Conservation (phyloP, 495 filamentous ascomycete species). For the Chaetomium cochliodes region DNA sequence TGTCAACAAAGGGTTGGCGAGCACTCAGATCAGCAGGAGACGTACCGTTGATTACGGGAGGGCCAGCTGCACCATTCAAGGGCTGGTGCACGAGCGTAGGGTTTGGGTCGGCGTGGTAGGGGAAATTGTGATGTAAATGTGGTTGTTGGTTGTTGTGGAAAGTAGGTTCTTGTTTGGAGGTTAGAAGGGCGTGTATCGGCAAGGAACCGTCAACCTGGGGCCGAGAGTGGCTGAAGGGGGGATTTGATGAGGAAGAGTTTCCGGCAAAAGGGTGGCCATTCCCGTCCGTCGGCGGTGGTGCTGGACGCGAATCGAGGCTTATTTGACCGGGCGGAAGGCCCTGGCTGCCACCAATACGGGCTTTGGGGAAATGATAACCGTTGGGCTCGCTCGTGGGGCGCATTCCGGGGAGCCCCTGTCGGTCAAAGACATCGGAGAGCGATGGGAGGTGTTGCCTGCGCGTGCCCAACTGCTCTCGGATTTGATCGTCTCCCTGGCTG, state of each 20-base stretch:
- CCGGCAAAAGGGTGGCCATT: conserved; percentile 41
- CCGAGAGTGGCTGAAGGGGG: conserved; percentile 36
- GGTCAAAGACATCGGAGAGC: conserved; percentile 38
- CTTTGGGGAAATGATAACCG: conserved; percentile 24
- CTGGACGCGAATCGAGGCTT: conserved; percentile 26
- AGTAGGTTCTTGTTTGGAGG: conserved; percentile 36
- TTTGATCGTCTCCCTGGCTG: conserved; percentile 31
- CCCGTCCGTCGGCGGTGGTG: conserved; percentile 38
- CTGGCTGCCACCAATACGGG: conserved; percentile 21
- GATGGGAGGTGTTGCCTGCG: conserved; percentile 38
- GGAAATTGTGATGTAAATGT: conserved; percentile 11
- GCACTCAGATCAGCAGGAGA: not conserved
- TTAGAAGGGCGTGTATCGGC: conserved; percentile 48
- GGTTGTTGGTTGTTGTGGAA: conserved; percentile 25
- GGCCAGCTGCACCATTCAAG: conserved; percentile 20
- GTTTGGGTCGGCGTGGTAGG: conserved; percentile 20
- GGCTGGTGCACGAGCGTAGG: conserved; percentile 15
- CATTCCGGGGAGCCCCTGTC: conserved; percentile 20
- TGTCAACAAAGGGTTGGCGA: conserved; percentile 18
- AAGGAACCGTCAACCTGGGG: conserved; percentile 46
- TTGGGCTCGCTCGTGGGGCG: conserved; percentile 24
- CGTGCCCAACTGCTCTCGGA: conserved; percentile 20
- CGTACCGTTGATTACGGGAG: conserved; percentile 29
- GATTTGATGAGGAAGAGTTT: conserved; percentile 39
- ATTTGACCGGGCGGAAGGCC: conserved; percentile 21